Evolutionary conservation across 2,329 filamentous ascomycete genomes (phyloP).

Genomic region (Cytospora paraplurivora): DNA sequence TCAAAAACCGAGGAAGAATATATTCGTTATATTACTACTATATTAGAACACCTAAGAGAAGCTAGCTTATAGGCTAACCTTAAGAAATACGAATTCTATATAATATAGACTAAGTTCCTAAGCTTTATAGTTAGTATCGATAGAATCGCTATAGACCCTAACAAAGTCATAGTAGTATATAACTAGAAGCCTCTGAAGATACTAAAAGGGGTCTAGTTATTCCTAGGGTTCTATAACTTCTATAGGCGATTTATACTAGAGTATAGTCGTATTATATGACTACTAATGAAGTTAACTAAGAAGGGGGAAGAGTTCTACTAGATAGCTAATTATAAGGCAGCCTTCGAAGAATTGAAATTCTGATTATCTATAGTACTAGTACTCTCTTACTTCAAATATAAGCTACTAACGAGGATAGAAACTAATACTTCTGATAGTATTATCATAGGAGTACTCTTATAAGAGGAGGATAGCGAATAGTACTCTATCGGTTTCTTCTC

Average conservation of each 20-base stretch:
- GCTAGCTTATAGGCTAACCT: not conserved
- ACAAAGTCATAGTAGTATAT: not conserved
- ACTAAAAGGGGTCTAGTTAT: no score
- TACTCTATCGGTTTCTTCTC: no score
- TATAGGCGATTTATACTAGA: no score
- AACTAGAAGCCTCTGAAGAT: not conserved
- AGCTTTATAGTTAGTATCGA: constrained; percentile 8
- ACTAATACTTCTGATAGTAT: not conserved
- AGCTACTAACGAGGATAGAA: not conserved
- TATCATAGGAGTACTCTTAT: constrained; percentile 2
- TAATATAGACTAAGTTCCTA: not conserved
- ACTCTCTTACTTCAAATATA: constrained; percentile 3
- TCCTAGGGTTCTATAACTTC: no score
- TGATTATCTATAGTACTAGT: not conserved
- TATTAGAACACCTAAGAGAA: not conserved
- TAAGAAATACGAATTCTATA: constrained; percentile 6
- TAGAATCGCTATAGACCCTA: not conserved
- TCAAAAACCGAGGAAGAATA: not conserved
- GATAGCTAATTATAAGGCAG: not conserved
- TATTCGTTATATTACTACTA: not conserved
- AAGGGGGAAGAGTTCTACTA: not conserved
- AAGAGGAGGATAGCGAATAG: no score
- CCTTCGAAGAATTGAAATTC: not conserved
- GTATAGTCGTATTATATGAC: not conserved
- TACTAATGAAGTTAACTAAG: not conserved